phyloP scores from a whole-genome alignment of 805 yeast genomes.

The Wickerhamiella vanderwaltii region DNA sequence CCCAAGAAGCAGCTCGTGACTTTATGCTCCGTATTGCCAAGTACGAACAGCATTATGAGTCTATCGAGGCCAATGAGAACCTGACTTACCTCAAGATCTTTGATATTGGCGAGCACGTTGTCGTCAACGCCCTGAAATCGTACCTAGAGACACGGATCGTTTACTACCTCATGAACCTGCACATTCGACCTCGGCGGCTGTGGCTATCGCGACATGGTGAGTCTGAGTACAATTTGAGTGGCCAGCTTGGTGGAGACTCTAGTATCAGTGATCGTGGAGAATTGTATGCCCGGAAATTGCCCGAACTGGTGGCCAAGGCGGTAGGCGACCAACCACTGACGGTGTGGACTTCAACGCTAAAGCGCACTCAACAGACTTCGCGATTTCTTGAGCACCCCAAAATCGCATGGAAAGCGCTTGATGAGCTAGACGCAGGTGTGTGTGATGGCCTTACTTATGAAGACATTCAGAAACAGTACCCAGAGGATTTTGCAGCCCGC shows the following conservation, averaged over 20 bases:
- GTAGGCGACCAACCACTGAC: slow-evolving; percentile 48
- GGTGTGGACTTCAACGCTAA: slow-evolving; percentile 91
- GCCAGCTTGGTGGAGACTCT: slow-evolving; percentile 94
- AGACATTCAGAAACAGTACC: slow-evolving; percentile 71
- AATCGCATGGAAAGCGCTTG: slow-evolving; percentile 91
- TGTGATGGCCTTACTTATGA: slow-evolving; percentile 97
- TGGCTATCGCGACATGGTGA: slow-evolving; percentile 97
- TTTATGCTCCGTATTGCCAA: slow-evolving; percentile 59
- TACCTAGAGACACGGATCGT: slow-evolving; percentile 88
- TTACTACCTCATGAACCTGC: slow-evolving; percentile 90
- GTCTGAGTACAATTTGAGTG: slow-evolving; percentile 79
- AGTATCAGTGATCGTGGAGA: slow-evolving; percentile 72
- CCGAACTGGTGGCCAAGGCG: slow-evolving; percentile 56
- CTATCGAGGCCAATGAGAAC: slow-evolving; percentile 40
- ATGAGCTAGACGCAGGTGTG: slow-evolving; percentile 93
- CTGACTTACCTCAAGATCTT: slow-evolving; percentile 77
- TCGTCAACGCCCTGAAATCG: slow-evolving; percentile 75
- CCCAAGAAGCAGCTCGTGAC: slow-evolving; percentile 61
- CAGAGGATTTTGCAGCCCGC: slow-evolving; percentile 90
- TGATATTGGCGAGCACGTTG: slow-evolving; percentile 78
- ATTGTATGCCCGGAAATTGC: slow-evolving; percentile 70
- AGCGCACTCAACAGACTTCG: slow-evolving; percentile 88
- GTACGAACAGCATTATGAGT: slow-evolving; percentile 65
- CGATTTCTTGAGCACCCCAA: slow-evolving; percentile 67
- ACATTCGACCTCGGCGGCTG: slow-evolving; percentile 80